phyloP scores from a whole-genome alignment of 108 stramenopile species.

The Fragilariopsis cylindrus region DNA sequence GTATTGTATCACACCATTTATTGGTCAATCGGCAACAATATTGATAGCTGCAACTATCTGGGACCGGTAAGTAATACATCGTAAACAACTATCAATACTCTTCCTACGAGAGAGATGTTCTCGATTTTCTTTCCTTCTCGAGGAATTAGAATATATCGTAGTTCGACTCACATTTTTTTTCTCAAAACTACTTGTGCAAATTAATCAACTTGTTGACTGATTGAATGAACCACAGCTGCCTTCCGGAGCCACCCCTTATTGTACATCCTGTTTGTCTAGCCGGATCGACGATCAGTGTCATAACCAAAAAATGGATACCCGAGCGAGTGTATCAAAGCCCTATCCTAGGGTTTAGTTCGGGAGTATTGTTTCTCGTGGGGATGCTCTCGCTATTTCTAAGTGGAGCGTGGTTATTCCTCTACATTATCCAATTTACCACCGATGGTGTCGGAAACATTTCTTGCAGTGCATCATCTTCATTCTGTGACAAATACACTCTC shows the following conservation, averaged over 20 bases:
- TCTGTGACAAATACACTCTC: background rate
- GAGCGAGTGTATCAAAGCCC: slow-evolving; percentile 28
- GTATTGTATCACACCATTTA: background rate
- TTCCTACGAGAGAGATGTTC: too few relatives aligned
- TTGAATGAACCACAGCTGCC: background rate
- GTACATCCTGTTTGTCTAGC: slow-evolving; percentile 51
- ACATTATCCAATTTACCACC: background rate
- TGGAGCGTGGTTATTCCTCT: slow-evolving; percentile 22
- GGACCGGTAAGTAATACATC: slow-evolving; percentile 4
- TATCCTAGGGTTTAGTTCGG: slow-evolving; percentile 31
- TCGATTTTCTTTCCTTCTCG: too few relatives aligned
- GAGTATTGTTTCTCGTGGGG: slow-evolving; percentile 20
- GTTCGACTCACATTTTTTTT: background rate
- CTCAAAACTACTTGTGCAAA: too few relatives aligned
- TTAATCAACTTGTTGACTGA: too few relatives aligned
- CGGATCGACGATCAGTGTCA: slow-evolving; percentile 35
- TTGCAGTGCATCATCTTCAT: background rate
- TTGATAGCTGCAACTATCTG: background rate
- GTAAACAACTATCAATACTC: too few relatives aligned
- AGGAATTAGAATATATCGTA: background rate
- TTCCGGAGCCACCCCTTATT: slow-evolving; percentile 24
- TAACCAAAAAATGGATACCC: slow-evolving; percentile 13
- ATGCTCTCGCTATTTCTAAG: slow-evolving; percentile 20
- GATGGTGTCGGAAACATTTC: background rate
- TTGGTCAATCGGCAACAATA: slow-evolving; percentile 5